Evolutionary conservation across 225 moss, liverwort and hornwort genomes (phyloP).

Genomic region (Polytrichum formosum): DNA sequence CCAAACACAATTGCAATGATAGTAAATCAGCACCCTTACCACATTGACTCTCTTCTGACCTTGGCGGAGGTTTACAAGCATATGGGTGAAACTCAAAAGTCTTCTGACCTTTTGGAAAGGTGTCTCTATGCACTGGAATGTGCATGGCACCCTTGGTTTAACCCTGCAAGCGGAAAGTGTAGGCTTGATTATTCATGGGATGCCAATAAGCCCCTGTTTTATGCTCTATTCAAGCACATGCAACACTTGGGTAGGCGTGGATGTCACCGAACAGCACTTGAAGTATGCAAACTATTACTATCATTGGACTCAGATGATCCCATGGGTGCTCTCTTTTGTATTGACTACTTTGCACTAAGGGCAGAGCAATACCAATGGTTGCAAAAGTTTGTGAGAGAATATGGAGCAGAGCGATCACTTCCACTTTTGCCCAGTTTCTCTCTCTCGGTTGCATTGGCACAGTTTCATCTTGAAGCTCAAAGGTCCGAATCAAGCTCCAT

Average conservation of each 20-base stretch:
- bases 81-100: slow-evolving; percentile 80
- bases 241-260: slow-evolving; percentile 85
- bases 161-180: slow-evolving; percentile 63
- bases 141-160: slow-evolving; percentile 95
- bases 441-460: slow-evolving; percentile 69
- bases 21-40: slow-evolving; percentile 82
- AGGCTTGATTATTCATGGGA: slow-evolving; percentile 73
- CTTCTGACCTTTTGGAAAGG: slow-evolving; percentile 69
- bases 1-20: slow-evolving; percentile 71
- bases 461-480: slow-evolving; percentile 63
- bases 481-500: slow-evolving; percentile 24
- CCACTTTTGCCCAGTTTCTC: slow-evolving; percentile 78
- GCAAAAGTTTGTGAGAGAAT: slow-evolving; percentile 60
- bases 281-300: slow-evolving; percentile 90
- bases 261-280: slow-evolving; percentile 91
- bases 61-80: slow-evolving; percentile 76
- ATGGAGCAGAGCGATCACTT: slow-evolving; percentile 54
- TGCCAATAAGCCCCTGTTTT: slow-evolving; percentile 70
- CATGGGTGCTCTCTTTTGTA: slow-evolving; percentile 77
- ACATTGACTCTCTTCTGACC: slow-evolving; percentile 81
- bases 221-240: slow-evolving; percentile 85
- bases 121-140: slow-evolving; percentile 86
- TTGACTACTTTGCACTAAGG: slow-evolving; percentile 81
- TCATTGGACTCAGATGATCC: slow-evolving; percentile 88
- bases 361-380: slow-evolving; percentile 93